These are phyloP conservation scores for Fusarium oligoseptatum DNA, from an alignment of 2,329 filamentous ascomycete species.

Conservation along the genomic window DNA sequence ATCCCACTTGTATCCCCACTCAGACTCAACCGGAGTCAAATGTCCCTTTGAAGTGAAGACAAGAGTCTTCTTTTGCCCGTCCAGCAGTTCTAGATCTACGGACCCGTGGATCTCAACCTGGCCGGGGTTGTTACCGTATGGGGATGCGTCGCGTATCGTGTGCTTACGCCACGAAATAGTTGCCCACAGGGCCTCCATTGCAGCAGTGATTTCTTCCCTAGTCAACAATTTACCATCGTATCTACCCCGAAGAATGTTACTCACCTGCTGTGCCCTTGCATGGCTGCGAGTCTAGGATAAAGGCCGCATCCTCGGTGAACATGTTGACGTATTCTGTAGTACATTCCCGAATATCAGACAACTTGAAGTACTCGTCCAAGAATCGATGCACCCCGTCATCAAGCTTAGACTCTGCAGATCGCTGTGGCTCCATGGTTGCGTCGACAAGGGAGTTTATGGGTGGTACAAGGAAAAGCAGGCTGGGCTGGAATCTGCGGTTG, in stretches of 20 bases:
- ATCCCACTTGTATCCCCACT: background rate
- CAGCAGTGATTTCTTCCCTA: background rate
- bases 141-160: background rate
- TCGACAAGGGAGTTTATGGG: background rate
- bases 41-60: background rate
- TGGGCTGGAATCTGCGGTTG: background rate
- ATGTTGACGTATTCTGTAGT: background rate
- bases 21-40: background rate
- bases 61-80: background rate
- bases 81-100: background rate
- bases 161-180: background rate
- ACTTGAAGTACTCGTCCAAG: background rate
- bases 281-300: background rate
- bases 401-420: background rate
- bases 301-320: background rate
- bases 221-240: background rate
- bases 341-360: background rate
- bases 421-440: background rate
- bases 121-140: background rate
- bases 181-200: background rate
- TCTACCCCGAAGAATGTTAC: background rate
- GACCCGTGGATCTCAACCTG: background rate
- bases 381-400: background rate
- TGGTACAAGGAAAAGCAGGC: background rate
- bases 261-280: background rate